Evolutionary conservation across 2,329 filamentous ascomycete species (phyloP), one percentile per base, ranked within the genome.

Genomic region (Apiospora arundinis): DNA sequence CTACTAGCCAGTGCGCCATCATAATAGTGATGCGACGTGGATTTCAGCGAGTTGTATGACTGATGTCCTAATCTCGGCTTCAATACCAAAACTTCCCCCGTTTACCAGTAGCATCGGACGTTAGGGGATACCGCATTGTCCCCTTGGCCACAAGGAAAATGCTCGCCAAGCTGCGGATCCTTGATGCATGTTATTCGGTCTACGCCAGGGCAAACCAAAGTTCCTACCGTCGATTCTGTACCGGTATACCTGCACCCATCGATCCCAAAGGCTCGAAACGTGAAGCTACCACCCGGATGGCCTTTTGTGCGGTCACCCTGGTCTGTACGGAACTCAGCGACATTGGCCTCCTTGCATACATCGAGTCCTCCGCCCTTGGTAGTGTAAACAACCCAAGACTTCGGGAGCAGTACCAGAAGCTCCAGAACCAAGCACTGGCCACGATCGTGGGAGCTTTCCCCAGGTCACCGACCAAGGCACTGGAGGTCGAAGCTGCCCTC

Each of bases 261-360:
- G 48, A 52, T 14, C 48, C 48, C 48, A 52, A 52, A 52, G 48
- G 48, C 48, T 52, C 11, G 48, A 52, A 52, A 52, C 48, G 48
- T 52, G 48, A 52, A 52, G 48, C n/a, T 52, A 25, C 48, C 48
- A 25, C 48, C 3, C 48, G 48, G 48, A 52, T 52, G 48, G 48
- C n/a, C 48, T 52, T 52, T 52, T 52, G 48, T 25, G 48, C 48
- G n/a, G 48, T 25, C 48, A 25, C n/a, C 23, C 48, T 52, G n/a
- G 48, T 52, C 48, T 52, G 48, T 52, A 12, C n/a, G n/a, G 48
- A 52, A 52, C 48, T 52, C 48, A 12, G 48, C 48, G n/a, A 25
- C 48, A 25, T 52, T 52, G 9, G 48, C 48, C n/a, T 52, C 8
- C 8, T 52, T 52, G 48, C 48, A 52, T 14, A 25, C n/a, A 52